phyloP scores from a whole-genome alignment of 768 basidiomycete genomes.

The Boletellus ananiceps region DNA sequence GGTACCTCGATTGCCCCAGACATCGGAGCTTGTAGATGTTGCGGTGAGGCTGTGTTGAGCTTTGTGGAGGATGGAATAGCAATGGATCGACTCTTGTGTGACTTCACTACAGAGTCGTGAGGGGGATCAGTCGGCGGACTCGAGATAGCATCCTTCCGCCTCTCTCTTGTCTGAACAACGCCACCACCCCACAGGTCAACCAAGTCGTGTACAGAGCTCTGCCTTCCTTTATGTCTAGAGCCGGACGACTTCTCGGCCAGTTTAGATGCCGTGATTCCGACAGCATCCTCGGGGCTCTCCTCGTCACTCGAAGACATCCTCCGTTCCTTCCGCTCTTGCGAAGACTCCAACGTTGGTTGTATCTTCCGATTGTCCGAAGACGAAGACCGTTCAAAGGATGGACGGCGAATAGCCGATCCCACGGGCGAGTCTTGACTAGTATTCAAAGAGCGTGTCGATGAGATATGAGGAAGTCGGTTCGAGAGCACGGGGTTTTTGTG shows the following conservation, averaged over 20 bases:
- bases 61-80: constrained; percentile 17
- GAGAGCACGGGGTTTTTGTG: constrained; percentile 6
- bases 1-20: constrained; percentile 14
- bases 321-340: constrained; percentile 24
- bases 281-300: constrained; percentile 47
- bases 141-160: constrained; percentile 26
- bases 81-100: constrained; percentile 19
- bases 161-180: constrained; percentile 40
- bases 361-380: constrained; percentile 47
- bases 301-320: constrained; percentile 54
- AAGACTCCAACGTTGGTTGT: constrained; percentile 27
- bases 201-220: constrained; percentile 80
- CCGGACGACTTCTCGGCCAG: constrained; percentile 21
- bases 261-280: constrained; percentile 24
- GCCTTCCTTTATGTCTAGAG: constrained; percentile 45
- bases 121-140: constrained; percentile 16
- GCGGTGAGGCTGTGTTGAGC: constrained; percentile 21
- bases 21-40: constrained; percentile 19
- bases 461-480: constrained; percentile 3
- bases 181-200: constrained; percentile 75
- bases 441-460: constrained; percentile 8
- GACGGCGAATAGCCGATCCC: constrained; percentile 10
- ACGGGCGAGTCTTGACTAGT: constrained; percentile 6
- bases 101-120: constrained; percentile 13
- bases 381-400: constrained; percentile 21